Evolutionary conservation across 2,329 filamentous ascomycete species (phyloP).

Genomic region (Verticillium zaregamsianum): DNA sequence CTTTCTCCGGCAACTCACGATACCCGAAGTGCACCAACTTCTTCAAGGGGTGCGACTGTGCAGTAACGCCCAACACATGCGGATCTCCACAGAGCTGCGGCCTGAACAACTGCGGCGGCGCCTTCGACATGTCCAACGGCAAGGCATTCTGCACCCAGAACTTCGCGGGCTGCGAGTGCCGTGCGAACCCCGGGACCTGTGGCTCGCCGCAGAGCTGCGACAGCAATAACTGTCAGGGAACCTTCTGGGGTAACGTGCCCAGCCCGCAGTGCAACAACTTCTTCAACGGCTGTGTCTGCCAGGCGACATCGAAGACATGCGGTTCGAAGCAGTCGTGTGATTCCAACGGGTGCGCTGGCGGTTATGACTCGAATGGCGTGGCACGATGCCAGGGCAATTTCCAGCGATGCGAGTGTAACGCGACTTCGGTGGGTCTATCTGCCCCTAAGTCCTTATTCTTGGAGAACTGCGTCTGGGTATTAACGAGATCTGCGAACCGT

Average conservation of each 20-base stretch:
- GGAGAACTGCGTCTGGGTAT: not conserved
- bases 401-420: not conserved
- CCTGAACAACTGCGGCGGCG: not conserved
- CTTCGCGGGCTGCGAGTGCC: conserved; percentile 1
- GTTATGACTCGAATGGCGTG: not conserved
- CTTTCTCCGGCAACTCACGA: not conserved
- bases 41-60: not conserved
- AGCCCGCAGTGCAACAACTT: not conserved
- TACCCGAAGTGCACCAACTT: not conserved
- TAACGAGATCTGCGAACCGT: not conserved
- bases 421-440: not conserved
- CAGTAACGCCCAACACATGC: not conserved
- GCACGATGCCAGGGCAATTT: not conserved
- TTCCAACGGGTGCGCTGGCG: not conserved
- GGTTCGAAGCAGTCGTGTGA: not conserved
- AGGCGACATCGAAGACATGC: not conserved
- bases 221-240: not conserved
- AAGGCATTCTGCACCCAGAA: not conserved
- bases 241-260: not conserved
- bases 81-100: not conserved
- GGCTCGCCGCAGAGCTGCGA: not conserved
- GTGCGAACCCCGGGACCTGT: not conserved
- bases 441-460: too few species aligned
- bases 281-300: conserved; percentile 1
- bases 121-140: not conserved